phyloP scores from a whole-genome alignment of 805 yeast genomes.

The Spencermartinsiella europaea region DNA sequence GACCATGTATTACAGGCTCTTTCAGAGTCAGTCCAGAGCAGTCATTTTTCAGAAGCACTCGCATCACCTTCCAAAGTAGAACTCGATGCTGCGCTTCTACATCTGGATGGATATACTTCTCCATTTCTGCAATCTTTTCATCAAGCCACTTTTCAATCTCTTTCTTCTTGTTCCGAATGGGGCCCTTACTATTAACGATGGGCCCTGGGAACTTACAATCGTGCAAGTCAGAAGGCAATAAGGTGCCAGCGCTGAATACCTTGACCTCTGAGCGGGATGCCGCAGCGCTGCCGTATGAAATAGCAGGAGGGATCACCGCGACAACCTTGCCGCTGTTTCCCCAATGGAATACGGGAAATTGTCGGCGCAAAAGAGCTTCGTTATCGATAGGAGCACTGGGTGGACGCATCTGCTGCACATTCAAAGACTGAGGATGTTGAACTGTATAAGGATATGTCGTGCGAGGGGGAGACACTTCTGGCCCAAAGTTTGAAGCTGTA shows the following conservation, averaged over 20 bases:
- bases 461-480: constrained; percentile 2
- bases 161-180: constrained; percentile 51
- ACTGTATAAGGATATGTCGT: neutral
- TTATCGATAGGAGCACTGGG: constrained; percentile 19
- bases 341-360: constrained; percentile 76
- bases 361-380: constrained; percentile 50
- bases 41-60: constrained; percentile 31
- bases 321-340: constrained; percentile 41
- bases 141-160: constrained; percentile 69
- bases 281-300: constrained; percentile 34
- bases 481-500: neutral
- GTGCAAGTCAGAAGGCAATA: constrained; percentile 23
- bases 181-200: constrained; percentile 40
- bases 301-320: constrained; percentile 39
- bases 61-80: constrained; percentile 33
- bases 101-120: constrained; percentile 14
- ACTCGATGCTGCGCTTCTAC: constrained; percentile 24
- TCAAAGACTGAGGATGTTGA: constrained; percentile 14
- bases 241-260: constrained; percentile 23
- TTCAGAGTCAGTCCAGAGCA: constrained; percentile 29
- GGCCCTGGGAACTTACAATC: constrained; percentile 61
- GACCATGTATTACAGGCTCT: constrained; percentile 18
- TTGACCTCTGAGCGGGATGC: constrained; percentile 28
- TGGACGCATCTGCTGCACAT: constrained; percentile 8
- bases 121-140: constrained; percentile 29